phyloP scores from a whole-genome alignment of 768 basidiomycete species.

The Rhodosporidiobolus sp. region DNA sequence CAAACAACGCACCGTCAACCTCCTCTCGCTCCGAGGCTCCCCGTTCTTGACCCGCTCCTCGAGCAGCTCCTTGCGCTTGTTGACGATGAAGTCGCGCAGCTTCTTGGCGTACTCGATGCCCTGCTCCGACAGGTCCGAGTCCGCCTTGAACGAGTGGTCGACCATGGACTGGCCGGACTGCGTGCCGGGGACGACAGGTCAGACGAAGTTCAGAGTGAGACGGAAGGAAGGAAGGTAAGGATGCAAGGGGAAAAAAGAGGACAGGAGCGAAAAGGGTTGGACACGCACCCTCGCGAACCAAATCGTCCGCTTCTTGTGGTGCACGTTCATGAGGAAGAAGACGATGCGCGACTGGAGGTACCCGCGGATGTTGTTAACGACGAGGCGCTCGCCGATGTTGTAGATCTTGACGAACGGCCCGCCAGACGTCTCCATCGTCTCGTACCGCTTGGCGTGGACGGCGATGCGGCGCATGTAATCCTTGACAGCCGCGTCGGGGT shows the following conservation, averaged over 20 bases:
- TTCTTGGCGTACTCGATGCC: constrained; percentile 93
- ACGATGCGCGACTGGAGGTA: constrained; percentile 91
- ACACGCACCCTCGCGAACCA: constrained; percentile 88
- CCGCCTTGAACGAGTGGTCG: constrained; percentile 98
- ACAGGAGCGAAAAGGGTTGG: not conserved
- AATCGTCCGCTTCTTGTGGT: constrained; percentile 85
- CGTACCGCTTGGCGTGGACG: constrained; percentile 81
- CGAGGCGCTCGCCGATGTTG: constrained; percentile 95
- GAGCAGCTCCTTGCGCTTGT: constrained; percentile 71
- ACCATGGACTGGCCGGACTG: constrained; percentile 98
- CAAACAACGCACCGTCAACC: constrained; percentile 46
- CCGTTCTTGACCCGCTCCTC: constrained; percentile 57
- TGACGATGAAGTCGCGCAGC: constrained; percentile 83
- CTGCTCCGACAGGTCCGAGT: constrained; percentile 88
- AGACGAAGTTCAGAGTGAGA: not conserved
- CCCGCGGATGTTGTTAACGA: constrained; percentile 85
- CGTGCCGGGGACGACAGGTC: not conserved
- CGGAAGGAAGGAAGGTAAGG: not conserved
- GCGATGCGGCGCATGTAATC: constrained; percentile 89
- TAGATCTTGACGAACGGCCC: constrained; percentile 93
- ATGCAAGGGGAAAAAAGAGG: not conserved
- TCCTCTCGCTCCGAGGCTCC: constrained; percentile 53
- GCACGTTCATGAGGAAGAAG: constrained; percentile 99
- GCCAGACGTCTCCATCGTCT: constrained; percentile 82
- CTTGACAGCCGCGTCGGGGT: constrained; percentile 82